Conservation (phyloP, 164 flowering plant species). For the Annona squamosa region DNA sequence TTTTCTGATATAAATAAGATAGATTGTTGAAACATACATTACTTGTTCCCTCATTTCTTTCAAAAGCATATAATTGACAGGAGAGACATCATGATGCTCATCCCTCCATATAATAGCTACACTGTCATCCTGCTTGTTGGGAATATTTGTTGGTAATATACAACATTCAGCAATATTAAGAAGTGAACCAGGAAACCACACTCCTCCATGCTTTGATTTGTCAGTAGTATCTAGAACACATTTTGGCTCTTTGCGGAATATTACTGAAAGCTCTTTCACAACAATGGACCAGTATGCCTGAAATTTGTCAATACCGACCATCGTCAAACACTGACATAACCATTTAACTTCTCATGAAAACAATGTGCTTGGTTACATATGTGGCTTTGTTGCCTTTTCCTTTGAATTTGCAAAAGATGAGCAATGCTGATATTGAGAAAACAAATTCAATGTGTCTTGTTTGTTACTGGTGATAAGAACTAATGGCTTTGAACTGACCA, state of each 20-base stretch:
- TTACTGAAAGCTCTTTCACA: constrained; percentile 61
- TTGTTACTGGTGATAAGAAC: neutral
- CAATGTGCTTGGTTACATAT: neutral
- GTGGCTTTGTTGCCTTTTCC: neutral
- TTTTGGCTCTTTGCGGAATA: constrained; percentile 51
- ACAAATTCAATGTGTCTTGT: too few species aligned
- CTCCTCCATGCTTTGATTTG: constrained; percentile 60
- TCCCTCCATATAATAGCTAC: constrained; percentile 77
- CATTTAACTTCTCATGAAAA: neutral
- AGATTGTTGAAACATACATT: constrained; percentile 42
- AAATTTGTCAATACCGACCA: neutral
- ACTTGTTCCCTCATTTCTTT: constrained; percentile 76
- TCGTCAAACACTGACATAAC: constrained; percentile 4
- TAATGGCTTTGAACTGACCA: neutral
- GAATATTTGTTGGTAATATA: constrained; percentile 38
- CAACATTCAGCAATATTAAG: constrained; percentile 88
- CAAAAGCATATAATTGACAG: constrained; percentile 47
- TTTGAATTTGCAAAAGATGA: neutral
- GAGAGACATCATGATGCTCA: constrained; percentile 57
- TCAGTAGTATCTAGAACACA: constrained; percentile 58
- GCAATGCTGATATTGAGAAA: too few species aligned
- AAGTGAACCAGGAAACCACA: constrained; percentile 79
- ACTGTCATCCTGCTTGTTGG: constrained; percentile 47
- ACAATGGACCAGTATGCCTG: constrained; percentile 77
- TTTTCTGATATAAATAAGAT: neutral